Conservation (phyloP, 345 rosid species). For the Sonneratia alba region DNA sequence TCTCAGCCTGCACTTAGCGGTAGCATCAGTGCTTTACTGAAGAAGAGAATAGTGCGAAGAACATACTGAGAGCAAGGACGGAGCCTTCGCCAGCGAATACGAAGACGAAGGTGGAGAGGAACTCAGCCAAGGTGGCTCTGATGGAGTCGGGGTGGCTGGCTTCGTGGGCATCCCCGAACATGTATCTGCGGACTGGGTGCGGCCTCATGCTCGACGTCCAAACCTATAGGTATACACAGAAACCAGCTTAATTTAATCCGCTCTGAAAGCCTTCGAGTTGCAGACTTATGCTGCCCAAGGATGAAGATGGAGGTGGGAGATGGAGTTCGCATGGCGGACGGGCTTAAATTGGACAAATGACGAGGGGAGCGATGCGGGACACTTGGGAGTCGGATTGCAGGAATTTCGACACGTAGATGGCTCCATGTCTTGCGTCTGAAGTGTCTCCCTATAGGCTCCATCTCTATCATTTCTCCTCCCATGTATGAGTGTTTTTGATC, state of each 20-base stretch:
- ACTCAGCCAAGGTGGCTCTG: constrained; percentile 60
- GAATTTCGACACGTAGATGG: constrained; percentile 6
- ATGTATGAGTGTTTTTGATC: too few relatives aligned
- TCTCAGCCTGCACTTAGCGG: background rate
- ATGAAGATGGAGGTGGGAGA: constrained; percentile 4
- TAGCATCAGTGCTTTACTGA: background rate
- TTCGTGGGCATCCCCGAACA: constrained; percentile 33
- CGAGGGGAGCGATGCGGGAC: background rate
- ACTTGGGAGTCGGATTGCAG: constrained; percentile 8
- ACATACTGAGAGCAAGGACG: constrained; percentile 54
- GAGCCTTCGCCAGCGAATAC: constrained; percentile 84
- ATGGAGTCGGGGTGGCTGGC: constrained; percentile 44
- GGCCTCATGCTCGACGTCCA: constrained; percentile 5
- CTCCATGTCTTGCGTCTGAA: background rate
- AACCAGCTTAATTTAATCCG: background rate
- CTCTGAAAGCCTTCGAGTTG: background rate
- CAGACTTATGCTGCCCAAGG: background rate
- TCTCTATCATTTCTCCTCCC: background rate
- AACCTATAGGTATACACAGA: background rate
- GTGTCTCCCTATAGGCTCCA: background rate
- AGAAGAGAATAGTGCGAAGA: background rate
- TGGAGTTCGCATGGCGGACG: constrained; percentile 9
- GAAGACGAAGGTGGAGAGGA: constrained; percentile 61
- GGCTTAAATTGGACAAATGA: constrained; percentile 7
- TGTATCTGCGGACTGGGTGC: constrained; percentile 27